Evolutionary conservation across 768 basidiomycete genomes (phyloP).

Genomic region (Hygrophorus pudorinus): DNA sequence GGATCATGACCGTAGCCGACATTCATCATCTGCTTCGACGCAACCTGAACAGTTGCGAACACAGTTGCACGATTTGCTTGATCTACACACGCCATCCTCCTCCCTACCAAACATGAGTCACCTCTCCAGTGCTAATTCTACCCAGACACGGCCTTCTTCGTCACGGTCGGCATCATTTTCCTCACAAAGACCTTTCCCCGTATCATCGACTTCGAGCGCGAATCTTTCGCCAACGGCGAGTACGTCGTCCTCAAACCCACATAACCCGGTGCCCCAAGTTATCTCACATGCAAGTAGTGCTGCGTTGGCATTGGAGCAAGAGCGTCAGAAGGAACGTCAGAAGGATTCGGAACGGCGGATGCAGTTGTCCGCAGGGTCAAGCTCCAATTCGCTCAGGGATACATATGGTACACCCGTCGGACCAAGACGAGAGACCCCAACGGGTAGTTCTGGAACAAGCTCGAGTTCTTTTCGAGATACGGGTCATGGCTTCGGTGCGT

Average conservation of each 20-base stretch:
- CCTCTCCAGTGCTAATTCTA: conserved; percentile 13
- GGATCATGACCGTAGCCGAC: conserved; percentile 11
- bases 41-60: conserved; percentile 22
- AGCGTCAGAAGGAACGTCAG: conserved; percentile 20
- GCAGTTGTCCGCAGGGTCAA: conserved; percentile 4
- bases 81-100: conserved; percentile 25
- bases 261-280: conserved; percentile 12
- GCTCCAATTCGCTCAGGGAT: conserved; percentile 7
- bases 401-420: conserved; percentile 1
- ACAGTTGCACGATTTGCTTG: conserved; percentile 39
- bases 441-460: background rate
- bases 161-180: conserved; percentile 16
- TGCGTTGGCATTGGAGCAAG: conserved; percentile 41
- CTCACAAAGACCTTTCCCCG: conserved; percentile 12
- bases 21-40: conserved; percentile 13
- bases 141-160: conserved; percentile 6
- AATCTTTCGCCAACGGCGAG: conserved; percentile 4
- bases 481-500: background rate
- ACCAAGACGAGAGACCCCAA: conserved; percentile 2
- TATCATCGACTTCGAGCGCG: conserved; percentile 10
- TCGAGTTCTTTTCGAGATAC: conserved; percentile 4
- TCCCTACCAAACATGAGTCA: conserved; percentile 33
- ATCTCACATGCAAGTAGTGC: conserved; percentile 43
- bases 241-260: conserved; percentile 5
- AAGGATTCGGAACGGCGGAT: conserved; percentile 14